A percentile compares a stretch with the other conserved stretches of the same genome.
phyloP scores from a whole-genome alignment of 495 filamentous ascomycete genomes.

The Penicillium cinerascens region DNA sequence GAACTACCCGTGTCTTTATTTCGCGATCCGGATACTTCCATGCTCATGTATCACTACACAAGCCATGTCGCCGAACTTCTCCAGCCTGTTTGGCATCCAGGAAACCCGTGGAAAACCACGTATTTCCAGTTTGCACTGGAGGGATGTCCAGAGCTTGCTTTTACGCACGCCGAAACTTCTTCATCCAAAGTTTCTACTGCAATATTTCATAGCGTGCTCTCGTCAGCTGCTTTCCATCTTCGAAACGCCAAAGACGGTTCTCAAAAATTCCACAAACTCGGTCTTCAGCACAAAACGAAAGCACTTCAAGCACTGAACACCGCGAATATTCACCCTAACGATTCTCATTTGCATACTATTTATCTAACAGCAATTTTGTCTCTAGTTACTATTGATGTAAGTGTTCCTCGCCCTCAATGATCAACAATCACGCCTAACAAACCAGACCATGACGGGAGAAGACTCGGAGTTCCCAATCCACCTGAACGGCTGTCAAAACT shows the following conservation, averaged over 20 bases:
- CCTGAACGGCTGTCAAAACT: constrained; percentile 5
- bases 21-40: not conserved
- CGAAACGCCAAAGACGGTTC: constrained; percentile 2
- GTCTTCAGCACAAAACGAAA: constrained; percentile 6
- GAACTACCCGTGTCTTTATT: constrained; percentile 3
- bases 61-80: constrained; percentile 12
- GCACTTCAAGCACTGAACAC: constrained; percentile 1
- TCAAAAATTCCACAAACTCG: not conserved
- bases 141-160: constrained; percentile 2
- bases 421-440: too few species aligned
- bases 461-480: constrained; percentile 9
- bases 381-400: constrained; percentile 11
- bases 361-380: constrained; percentile 6
- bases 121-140: constrained; percentile 9
- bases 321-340: not conserved
- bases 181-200: constrained; percentile 4
- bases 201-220: constrained; percentile 9
- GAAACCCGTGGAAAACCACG: constrained; percentile 12
- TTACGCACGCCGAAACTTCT: not conserved
- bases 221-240: constrained; percentile 12
- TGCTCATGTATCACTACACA: constrained; percentile 12
- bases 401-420: not conserved
- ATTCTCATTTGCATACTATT: constrained; percentile 1
- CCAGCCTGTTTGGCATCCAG: constrained; percentile 8
- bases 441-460: constrained; percentile 9